Percentiles rank a stretch among this genome's conserved stretches.
These are phyloP conservation scores for Exophiala alcalophila DNA, from an alignment of 2,329 filamentous ascomycete species.

Conservation along the genomic window DNA sequence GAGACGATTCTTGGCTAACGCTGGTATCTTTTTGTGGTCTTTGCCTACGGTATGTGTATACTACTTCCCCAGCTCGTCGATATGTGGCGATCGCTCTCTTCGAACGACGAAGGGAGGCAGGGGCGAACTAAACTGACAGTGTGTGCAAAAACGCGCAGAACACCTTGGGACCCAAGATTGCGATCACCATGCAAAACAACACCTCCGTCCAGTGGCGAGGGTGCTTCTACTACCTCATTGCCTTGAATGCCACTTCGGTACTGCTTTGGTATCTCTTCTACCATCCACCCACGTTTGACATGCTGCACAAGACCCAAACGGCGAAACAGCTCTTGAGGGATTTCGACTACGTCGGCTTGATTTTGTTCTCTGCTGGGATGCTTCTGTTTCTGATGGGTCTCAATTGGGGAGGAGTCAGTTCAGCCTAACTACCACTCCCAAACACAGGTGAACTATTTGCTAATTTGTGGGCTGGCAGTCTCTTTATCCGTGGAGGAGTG, in stretches of 20 bases:
- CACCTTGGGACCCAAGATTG: neutral
- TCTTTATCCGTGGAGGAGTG: conserved; percentile 42
- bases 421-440: too few relatives aligned
- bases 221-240: conserved; percentile 50
- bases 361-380: conserved; percentile 42
- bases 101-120: too few relatives aligned
- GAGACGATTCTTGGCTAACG: conserved; percentile 36
- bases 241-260: conserved; percentile 41
- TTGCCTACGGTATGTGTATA: conserved; percentile 45
- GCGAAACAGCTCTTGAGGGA: conserved; percentile 40
- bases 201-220: conserved; percentile 51
- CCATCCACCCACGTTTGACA: conserved; percentile 47
- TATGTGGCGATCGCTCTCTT: too few relatives aligned
- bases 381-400: conserved; percentile 45
- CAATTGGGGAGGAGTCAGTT: conserved; percentile 43
- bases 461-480: too few relatives aligned
- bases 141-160: neutral
- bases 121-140: conserved; percentile 1
- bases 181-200: too few relatives aligned
- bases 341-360: conserved; percentile 48
- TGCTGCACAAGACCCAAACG: conserved; percentile 38
- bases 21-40: conserved; percentile 34
- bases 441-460: too few relatives aligned
- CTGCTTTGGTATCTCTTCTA: conserved; percentile 47
- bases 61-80: conserved; percentile 35